Percentiles rank a stretch among this genome's conserved stretches.
These are phyloP conservation scores for Takashimella koratensis DNA, from an alignment of 1,284 basidiomycete species.

Conservation along the genomic window DNA sequence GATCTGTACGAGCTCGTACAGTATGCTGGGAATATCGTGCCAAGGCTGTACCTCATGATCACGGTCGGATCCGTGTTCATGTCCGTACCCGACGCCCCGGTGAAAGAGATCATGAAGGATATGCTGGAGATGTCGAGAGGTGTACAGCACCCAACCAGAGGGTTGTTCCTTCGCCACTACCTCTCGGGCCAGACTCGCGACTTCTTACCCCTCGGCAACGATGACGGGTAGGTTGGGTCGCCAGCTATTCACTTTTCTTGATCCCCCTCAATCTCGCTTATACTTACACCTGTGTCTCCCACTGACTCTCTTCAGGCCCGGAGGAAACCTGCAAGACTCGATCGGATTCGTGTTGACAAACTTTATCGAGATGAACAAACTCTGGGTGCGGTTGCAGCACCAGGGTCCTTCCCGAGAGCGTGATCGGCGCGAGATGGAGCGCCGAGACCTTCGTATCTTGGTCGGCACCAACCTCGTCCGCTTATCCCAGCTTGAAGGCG, in stretches of 20 bases:
- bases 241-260: neutral
- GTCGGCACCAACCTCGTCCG: constrained; percentile 95
- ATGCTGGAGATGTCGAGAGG: constrained; percentile 99
- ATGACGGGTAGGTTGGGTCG: constrained; percentile 63
- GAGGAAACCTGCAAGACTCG: constrained; percentile 85
- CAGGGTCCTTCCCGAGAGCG: constrained; percentile 91
- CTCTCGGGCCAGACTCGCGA: constrained; percentile 92
- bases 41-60: constrained; percentile 93
- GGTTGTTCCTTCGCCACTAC: constrained; percentile 89
- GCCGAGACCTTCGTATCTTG: constrained; percentile 84
- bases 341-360: constrained; percentile 92
- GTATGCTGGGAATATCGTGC: constrained; percentile 66
- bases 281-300: no score
- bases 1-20: constrained; percentile 97
- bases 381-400: constrained; percentile 94
- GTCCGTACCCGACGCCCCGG: constrained; percentile 89
- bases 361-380: constrained; percentile 98
- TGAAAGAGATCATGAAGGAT: constrained; percentile 98
- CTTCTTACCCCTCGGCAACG: constrained; percentile 79
- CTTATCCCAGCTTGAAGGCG: constrained; percentile 85
- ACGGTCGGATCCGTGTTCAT: constrained; percentile 97
- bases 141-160: constrained; percentile 87
- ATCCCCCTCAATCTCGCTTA: neutral
- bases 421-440: constrained; percentile 91
- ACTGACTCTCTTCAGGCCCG: constrained; percentile 58